Base-by-base conservation (phyloP, 805 yeast species). In the Peterozyma toletana region DNA sequence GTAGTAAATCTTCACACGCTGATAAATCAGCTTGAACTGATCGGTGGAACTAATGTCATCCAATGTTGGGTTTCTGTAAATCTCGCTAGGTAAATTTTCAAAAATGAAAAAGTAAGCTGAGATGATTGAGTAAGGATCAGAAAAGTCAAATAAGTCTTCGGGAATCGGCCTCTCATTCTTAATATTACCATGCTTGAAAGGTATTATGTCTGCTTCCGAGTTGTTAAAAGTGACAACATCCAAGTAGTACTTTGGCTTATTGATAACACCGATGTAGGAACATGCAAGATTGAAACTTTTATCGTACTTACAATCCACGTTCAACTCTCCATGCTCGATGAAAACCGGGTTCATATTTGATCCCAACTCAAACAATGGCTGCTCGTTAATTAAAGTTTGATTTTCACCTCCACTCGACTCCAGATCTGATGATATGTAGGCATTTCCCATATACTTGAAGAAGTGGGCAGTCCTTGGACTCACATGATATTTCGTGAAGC, bases 261-360 rank as follows among this genome's bases (percentile, higher is more conserved):
- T 45, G 18, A 45, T 39, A 7, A 42, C 43, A 18, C 48, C 48
- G 10, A 36, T 35, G 27, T 41, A 45, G 7, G 21, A 21, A 30
- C 48, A 45, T 5, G 18, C 27, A 13, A 43, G 36, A 37, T 39
- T 33, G 40, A 43, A 39, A 4, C 21, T 33, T 11, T 10, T 27
- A 7, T n/a, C 30, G 27, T 39, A 43, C 2, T 16, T 18, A 29
- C 49, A 46, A 13, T 36, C 35, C 11, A 46, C 49, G 15, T 43
- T 37, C 18, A 46, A 35, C 21, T 43, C 49, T 2, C 49, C 49
- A 30, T 43, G 44, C 33, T 46, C 49, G 6, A 46, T 18, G 29
- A 46, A 46, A n/a, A 46, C 47, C 4, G 49, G 49, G 33, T 40
- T 46, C 39, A 46, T 36, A 10, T 35, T 40, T 13, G 21, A 29